A percentile compares a stretch with the other conserved stretches of the same genome.
These are phyloP conservation scores for Cotoneaster glaucophyllus DNA, from an alignment of 306 rosid genomes.

Conservation along the genomic window DNA sequence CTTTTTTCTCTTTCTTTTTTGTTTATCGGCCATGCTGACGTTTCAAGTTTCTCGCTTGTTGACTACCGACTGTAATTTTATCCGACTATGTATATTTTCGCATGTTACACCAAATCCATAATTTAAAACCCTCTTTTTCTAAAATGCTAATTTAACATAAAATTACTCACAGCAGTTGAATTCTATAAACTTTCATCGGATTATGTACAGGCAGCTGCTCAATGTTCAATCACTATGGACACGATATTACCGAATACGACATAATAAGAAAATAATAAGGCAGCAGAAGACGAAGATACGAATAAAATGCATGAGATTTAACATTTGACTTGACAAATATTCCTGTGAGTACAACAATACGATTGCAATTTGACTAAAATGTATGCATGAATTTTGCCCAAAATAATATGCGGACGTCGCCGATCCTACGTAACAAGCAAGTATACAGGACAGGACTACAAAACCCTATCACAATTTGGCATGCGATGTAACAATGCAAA, in stretches of 20 bases:
- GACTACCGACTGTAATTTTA: too few species aligned
- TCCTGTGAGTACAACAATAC: slow-evolving; percentile 16
- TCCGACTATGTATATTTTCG: not conserved
- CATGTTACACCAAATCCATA: not conserved
- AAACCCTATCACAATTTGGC: slow-evolving; percentile 21
- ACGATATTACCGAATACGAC: too few species aligned
- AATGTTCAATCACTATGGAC: too few species aligned
- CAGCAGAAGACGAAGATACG: not conserved
- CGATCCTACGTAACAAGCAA: slow-evolving; percentile 21
- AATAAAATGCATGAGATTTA: slow-evolving; percentile 6
- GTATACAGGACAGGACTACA: slow-evolving; percentile 25
- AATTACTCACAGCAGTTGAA: not conserved
- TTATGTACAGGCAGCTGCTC: too few species aligned
- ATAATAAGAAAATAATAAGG: not conserved
- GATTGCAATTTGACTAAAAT: slow-evolving; percentile 13
- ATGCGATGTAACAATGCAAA: slow-evolving; percentile 25
- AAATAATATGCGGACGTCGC: slow-evolving; percentile 11
- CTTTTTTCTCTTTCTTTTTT: not conserved
- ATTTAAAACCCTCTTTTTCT: too few species aligned
- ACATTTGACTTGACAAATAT: slow-evolving; percentile 11
- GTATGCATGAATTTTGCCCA: slow-evolving; percentile 23
- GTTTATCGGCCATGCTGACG: too few species aligned
- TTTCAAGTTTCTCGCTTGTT: not conserved
- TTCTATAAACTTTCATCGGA: too few species aligned
- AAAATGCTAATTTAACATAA: too few species aligned